Conservation (phyloP, 1,139 yeast genomes). For the Wickerhamomyces sp. region DNA sequence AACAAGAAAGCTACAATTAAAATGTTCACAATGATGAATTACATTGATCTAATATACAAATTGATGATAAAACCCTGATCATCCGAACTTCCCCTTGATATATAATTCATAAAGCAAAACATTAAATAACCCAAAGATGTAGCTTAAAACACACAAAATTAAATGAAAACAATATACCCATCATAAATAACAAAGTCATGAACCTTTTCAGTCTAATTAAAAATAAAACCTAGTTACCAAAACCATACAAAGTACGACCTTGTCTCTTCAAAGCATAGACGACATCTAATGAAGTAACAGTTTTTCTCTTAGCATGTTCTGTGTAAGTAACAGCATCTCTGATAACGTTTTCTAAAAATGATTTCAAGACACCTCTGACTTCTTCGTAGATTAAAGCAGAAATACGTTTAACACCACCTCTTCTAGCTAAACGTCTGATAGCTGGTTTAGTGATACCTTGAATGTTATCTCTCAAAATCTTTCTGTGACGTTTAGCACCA, state of each 20-base stretch:
- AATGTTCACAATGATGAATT: background rate
- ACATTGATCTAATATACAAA: constrained; percentile 2
- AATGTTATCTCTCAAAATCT: constrained; percentile 98
- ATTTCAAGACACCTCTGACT: constrained; percentile 94
- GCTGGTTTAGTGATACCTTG: constrained; percentile 99
- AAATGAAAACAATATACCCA: background rate
- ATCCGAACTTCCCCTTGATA: background rate
- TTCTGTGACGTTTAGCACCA: constrained; percentile 99
- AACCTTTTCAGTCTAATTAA: constrained; percentile 1
- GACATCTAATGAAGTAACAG: constrained; percentile 97
- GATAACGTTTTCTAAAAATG: constrained; percentile 94
- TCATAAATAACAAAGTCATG: constrained; percentile 1
- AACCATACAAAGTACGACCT: constrained; percentile 99
- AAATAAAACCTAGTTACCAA: constrained; percentile 76
- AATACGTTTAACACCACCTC: constrained; percentile 99
- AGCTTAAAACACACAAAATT: background rate
- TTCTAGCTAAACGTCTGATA: constrained; percentile 99
- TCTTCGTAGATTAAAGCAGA: constrained; percentile 98
- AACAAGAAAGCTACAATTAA: background rate
- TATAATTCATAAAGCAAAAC: background rate
- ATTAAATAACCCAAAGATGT: background rate
- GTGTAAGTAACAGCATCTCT: constrained; percentile 99
- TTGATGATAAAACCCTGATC: background rate
- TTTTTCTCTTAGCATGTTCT: constrained; percentile 99
- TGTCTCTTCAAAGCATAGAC: constrained; percentile 99